Conservation (phyloP, 768 basidiomycete species). For the Rhodotorula babjevae region DNA sequence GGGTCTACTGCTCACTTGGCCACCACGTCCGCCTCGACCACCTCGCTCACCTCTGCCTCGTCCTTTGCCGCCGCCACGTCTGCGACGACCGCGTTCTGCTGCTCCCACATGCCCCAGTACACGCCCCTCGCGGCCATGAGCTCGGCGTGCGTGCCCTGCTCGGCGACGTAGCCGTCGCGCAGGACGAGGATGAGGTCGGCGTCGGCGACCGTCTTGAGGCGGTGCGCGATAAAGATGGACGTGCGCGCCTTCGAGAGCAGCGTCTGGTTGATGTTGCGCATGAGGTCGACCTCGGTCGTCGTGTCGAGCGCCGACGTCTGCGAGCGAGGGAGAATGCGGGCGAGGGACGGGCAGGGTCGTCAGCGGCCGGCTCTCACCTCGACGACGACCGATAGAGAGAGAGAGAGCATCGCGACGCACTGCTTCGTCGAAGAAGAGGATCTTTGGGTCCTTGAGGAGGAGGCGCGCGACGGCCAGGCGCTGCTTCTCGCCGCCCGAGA, state of each 20-base stretch:
- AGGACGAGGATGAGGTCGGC: slow-evolving; percentile 89
- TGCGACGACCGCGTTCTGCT: slow-evolving; percentile 31
- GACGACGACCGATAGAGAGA: neutral
- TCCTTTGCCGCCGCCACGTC: no score
- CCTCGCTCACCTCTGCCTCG: neutral
- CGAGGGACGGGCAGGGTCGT: no score
- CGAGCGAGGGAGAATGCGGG: no score
- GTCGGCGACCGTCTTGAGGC: slow-evolving; percentile 77
- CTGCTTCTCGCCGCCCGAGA: slow-evolving; percentile 98
- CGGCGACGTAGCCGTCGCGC: slow-evolving; percentile 80
- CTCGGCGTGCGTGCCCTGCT: slow-evolving; percentile 89
- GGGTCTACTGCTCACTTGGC: neutral
- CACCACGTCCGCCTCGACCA: neutral
- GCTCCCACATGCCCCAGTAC: slow-evolving; percentile 43
- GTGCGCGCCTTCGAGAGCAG: slow-evolving; percentile 75
- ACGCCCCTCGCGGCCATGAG: slow-evolving; percentile 59
- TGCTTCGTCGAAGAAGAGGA: slow-evolving; percentile 97
- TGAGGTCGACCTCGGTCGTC: slow-evolving; percentile 88
- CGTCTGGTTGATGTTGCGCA: slow-evolving; percentile 82
- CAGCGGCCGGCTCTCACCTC: neutral
- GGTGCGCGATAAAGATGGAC: slow-evolving; percentile 94
- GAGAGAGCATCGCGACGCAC: slow-evolving; percentile 52
- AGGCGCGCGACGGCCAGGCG: slow-evolving; percentile 87
- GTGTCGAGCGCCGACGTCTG: slow-evolving; percentile 95
- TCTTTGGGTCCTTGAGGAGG: slow-evolving; percentile 87